Base-by-base conservation (phyloP, 192 early-diverging fungal species). In the Lunasporangiospora selenospora region DNA sequence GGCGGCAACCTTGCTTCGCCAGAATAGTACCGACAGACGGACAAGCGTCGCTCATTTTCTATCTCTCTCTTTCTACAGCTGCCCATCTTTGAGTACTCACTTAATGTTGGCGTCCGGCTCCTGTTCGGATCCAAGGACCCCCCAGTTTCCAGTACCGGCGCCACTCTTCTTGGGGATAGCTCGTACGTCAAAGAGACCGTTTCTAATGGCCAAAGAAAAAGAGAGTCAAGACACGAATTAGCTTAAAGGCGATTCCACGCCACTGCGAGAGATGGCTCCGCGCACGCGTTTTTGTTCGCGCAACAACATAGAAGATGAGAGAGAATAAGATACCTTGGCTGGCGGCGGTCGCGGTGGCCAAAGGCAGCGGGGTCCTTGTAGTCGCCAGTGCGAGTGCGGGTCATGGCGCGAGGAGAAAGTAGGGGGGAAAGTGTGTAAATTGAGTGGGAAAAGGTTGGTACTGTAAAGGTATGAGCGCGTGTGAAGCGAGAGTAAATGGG, bases 361-460 rank as follows among this genome's bases (percentile, higher is more conserved):
- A 34, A 47, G 43, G 67, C 29, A n/a, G n/a, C n/a, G 10, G 41
- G 16, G 53, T 54, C 67, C 53, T 71, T 71, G 67, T 71, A 71
- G 6, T 62, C 67, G 31, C 67, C 67, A n/a, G 67, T 71, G 53
- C 67, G 67, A 34, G 67, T 71, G 46, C 67, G 67, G 31, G 67
- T 71, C 67, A 71, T 71, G 40, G 21, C 34, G 53, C 33, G 33
- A 23, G 9, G 18, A 26, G 6, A 13, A 47, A 23, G 23, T 9
- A 27, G 8, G 29, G 31, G 41, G 26, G 8, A 10, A 1, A 9
- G 13, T 45, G 5, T 9, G 2, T 21, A 19, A 9, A 18, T 10
- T 21, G 43, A 29, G n/a, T 52, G 38, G 37, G 53, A 39, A n/a
- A n/a, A n/a, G n/a, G n/a, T n/a, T n/a, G n/a, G n/a, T n/a, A n/a